Percentiles rank a stretch among this genome's conserved stretches.
Conservation (phyloP, 352 stramenopile species). For the Phytophthora uliginosa region DNA sequence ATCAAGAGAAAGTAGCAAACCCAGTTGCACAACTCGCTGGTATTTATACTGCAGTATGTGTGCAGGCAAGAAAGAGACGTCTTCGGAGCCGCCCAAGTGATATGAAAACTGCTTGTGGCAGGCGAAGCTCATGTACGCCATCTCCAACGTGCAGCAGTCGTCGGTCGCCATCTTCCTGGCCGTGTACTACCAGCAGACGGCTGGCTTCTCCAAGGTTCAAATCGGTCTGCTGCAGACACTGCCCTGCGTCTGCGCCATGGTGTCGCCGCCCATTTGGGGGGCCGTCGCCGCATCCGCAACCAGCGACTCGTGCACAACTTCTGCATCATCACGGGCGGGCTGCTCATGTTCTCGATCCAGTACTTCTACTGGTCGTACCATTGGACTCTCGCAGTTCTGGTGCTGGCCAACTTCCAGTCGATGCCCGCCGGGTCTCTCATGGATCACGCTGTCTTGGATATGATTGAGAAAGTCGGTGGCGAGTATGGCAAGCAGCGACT, state of each 20-base stretch:
- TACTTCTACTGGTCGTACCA: slow-evolving; percentile 57
- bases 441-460: slow-evolving; percentile 71
- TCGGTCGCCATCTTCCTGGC: slow-evolving; percentile 77
- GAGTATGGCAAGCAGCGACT: slow-evolving; percentile 86
- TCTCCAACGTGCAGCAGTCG: slow-evolving; percentile 66
- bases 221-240: slow-evolving; percentile 79
- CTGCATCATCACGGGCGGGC: slow-evolving; percentile 59
- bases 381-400: slow-evolving; percentile 52
- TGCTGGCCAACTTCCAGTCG: slow-evolving; percentile 64
- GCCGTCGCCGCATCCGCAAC: slow-evolving; percentile 63
- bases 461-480: slow-evolving; percentile 75
- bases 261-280: slow-evolving; percentile 75
- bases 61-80: slow-evolving; percentile 11
- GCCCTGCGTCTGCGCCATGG: slow-evolving; percentile 64
- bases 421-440: slow-evolving; percentile 63
- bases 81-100: slow-evolving; percentile 24
- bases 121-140: slow-evolving; percentile 81
- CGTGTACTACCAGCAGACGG: slow-evolving; percentile 74
- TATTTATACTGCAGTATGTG: too few relatives aligned
- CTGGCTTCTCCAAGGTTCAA: slow-evolving; percentile 74
- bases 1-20: too few relatives aligned
- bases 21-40: too few relatives aligned
- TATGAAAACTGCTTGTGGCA: slow-evolving; percentile 50
- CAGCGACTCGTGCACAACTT: slow-evolving; percentile 71
- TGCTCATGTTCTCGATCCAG: slow-evolving; percentile 70